Conservation (phyloP, 1,284 basidiomycete genomes). For the Waitea zeae region DNA sequence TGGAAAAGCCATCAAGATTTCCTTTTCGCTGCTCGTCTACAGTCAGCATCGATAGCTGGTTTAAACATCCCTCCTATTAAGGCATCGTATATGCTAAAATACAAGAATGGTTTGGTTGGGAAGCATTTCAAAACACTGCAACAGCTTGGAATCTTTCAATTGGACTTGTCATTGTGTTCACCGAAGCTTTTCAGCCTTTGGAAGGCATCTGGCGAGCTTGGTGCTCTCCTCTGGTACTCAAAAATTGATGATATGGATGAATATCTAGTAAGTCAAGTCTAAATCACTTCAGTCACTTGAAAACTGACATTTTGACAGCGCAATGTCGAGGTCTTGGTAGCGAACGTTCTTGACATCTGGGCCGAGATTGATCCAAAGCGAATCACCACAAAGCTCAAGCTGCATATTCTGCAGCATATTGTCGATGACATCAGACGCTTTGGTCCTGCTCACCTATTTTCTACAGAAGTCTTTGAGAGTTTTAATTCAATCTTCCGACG, state of each 20-base stretch:
- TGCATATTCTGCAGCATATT: conserved; percentile 18
- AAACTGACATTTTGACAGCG: too few relatives aligned
- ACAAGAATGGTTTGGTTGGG: conserved; percentile 20
- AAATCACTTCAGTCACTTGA: too few relatives aligned
- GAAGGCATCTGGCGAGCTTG: conserved; percentile 16
- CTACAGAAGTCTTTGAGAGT: conserved; percentile 19
- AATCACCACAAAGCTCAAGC: conserved; percentile 17
- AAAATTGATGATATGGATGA: conserved; percentile 16
- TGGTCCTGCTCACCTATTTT: conserved; percentile 15
- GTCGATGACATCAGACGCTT: conserved; percentile 14
- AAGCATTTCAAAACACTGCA: conserved; percentile 21
- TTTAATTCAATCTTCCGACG: conserved; percentile 20
- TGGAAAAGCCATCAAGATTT: conserved; percentile 11
- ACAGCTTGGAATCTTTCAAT: conserved; percentile 16
- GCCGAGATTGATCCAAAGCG: conserved; percentile 12
- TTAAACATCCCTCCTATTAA: conserved; percentile 13
- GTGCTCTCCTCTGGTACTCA: conserved; percentile 17
- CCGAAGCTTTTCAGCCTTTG: conserved; percentile 11
- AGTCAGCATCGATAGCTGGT: conserved; percentile 13
- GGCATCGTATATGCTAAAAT: conserved; percentile 18
- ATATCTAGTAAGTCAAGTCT: conserved; percentile 15
- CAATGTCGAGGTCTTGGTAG: conserved; percentile 11
- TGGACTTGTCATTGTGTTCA: conserved; percentile 11
- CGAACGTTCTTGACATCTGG: conserved; percentile 16
- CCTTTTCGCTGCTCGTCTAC: conserved; percentile 13